Percentiles rank a stretch among this genome's conserved stretches.
These are phyloP conservation scores for Trypanosoma rangeli DNA, from an alignment of 208 protist species.

Conservation along the genomic window DNA sequence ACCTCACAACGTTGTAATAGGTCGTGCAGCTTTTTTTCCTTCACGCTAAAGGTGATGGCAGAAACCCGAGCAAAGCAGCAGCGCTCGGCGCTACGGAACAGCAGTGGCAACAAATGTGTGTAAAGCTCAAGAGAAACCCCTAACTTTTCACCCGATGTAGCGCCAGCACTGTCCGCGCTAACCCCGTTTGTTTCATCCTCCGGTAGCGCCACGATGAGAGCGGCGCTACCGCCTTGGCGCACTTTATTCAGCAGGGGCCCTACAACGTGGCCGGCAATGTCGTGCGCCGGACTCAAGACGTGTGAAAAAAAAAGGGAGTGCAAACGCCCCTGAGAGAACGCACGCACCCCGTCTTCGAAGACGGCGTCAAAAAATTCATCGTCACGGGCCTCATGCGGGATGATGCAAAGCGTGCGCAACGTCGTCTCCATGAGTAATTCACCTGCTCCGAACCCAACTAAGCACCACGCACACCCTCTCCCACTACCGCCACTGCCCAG, in stretches of 20 bases:
- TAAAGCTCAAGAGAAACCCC: conserved; percentile 55
- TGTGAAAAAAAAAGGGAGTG: conserved; percentile 46
- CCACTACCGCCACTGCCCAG: too few species aligned
- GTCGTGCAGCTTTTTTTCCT: conserved; percentile 53
- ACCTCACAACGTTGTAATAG: conserved; percentile 42
- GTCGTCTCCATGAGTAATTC: conserved; percentile 17
- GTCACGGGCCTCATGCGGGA: conserved; percentile 62
- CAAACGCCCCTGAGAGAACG: conserved; percentile 41
- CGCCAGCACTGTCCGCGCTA: background rate
- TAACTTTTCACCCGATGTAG: conserved; percentile 25
- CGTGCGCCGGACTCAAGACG: conserved; percentile 73
- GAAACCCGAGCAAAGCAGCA: conserved; percentile 42
- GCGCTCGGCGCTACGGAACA: conserved; percentile 46
- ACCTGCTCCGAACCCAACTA: background rate
- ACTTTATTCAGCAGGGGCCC: conserved; percentile 54
- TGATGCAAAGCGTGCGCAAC: conserved; percentile 77
- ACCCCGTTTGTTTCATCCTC: conserved; percentile 27
- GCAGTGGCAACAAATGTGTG: conserved; percentile 41
- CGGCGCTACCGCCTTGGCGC: conserved; percentile 37
- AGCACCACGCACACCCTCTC: background rate
- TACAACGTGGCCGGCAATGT: conserved; percentile 49
- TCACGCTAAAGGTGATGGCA: conserved; percentile 44
- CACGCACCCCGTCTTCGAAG: conserved; percentile 66
- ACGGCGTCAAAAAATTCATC: conserved; percentile 74
- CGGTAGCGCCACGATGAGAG: conserved; percentile 51